A percentile compares a stretch with the other conserved stretches of the same genome.
Conservation (phyloP, 2,329 filamentous ascomycete genomes). For the Grosmannia penicillata region DNA sequence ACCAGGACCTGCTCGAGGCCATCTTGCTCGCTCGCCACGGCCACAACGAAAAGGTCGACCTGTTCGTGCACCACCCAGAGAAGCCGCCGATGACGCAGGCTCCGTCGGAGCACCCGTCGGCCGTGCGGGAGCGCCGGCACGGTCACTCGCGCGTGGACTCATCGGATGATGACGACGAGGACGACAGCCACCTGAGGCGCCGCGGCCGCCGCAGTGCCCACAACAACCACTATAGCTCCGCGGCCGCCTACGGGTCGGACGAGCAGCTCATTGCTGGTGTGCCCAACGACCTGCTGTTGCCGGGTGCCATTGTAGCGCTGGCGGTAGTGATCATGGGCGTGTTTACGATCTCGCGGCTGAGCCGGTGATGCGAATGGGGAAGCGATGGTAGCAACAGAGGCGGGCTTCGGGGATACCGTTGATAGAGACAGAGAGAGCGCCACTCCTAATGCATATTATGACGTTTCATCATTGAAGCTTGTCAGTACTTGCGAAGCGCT, state of each 20-base stretch:
- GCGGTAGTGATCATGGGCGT: slow-evolving; percentile 89
- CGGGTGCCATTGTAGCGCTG: slow-evolving; percentile 87
- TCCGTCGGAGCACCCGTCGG: slow-evolving; percentile 11
- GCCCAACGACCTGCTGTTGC: slow-evolving; percentile 83
- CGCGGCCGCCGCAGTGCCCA: slow-evolving; percentile 28
- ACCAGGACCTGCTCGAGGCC: slow-evolving; percentile 83
- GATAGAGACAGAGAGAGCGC: neutral
- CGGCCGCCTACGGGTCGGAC: slow-evolving; percentile 11
- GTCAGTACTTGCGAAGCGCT: too few species aligned
- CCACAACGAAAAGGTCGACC: slow-evolving; percentile 81
- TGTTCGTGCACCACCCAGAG: slow-evolving; percentile 89
- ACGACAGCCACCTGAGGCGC: slow-evolving; percentile 16
- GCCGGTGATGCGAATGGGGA: slow-evolving; percentile 22
- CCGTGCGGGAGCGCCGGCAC: slow-evolving; percentile 34
- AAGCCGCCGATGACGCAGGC: slow-evolving; percentile 64
- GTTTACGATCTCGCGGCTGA: slow-evolving; percentile 68
- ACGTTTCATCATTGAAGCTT: too few species aligned
- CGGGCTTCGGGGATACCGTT: neutral
- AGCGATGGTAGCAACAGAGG: neutral
- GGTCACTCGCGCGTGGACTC: slow-evolving; percentile 12
- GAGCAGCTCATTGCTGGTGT: slow-evolving; percentile 79
- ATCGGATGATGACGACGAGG: slow-evolving; percentile 19
- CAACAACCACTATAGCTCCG: slow-evolving; percentile 1
- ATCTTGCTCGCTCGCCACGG: slow-evolving; percentile 68
- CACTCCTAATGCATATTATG: slow-evolving; percentile 2